phyloP scores from a whole-genome alignment of 768 basidiomycete genomes.

The Rhodotorula sphaerocarpa region DNA sequence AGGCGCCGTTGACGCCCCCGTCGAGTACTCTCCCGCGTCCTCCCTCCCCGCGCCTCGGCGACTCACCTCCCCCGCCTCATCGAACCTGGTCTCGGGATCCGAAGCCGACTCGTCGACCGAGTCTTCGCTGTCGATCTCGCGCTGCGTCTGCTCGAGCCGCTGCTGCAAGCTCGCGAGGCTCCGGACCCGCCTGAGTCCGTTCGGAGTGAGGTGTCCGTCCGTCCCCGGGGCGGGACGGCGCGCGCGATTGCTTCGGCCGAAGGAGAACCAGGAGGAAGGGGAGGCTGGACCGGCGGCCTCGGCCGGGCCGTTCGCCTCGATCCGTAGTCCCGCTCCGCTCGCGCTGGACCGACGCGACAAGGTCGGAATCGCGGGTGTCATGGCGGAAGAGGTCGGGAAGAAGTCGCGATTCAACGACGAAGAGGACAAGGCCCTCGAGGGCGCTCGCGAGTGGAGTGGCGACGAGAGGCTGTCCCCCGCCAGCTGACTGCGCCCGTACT shows the following conservation, averaged over 20 bases:
- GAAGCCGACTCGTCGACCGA: slow-evolving; percentile 1
- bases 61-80: background rate
- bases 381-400: slow-evolving; percentile 2
- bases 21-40: background rate
- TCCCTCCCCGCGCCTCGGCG: background rate
- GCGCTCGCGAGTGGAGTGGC: background rate
- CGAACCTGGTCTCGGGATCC: background rate
- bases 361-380: slow-evolving; percentile 1
- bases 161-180: slow-evolving; percentile 32
- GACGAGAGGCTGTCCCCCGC: background rate
- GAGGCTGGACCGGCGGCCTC: no score
- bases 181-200: slow-evolving; percentile 20
- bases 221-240: slow-evolving; percentile 4
- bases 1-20: background rate
- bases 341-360: no score
- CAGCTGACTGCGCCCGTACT: slow-evolving; percentile 17
- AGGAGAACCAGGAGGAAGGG: no score
- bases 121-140: slow-evolving; percentile 29
- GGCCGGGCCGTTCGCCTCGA: no score
- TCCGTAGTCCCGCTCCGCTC: no score
- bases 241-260: background rate
- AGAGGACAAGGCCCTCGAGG: no score
- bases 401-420: background rate
- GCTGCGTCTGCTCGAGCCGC: slow-evolving; percentile 30
- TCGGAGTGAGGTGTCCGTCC: background rate